Conservation (phyloP, 768 basidiomycete species). For the Russula virescens region DNA sequence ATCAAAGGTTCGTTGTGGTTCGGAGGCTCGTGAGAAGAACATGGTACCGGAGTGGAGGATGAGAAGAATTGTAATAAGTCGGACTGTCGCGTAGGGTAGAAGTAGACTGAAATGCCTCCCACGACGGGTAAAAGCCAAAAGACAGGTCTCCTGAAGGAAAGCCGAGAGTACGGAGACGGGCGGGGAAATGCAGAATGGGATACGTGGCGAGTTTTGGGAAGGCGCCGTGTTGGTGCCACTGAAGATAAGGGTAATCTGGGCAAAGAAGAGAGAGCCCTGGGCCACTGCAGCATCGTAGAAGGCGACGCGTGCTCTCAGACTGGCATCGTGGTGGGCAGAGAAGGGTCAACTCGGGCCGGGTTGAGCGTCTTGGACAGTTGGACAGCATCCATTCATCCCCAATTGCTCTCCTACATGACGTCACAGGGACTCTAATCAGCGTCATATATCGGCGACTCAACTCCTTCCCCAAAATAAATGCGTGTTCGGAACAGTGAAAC, state of each 20-base stretch:
- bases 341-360: background rate
- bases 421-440: background rate
- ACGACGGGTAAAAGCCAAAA: slow-evolving; percentile 55
- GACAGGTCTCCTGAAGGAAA: slow-evolving; percentile 27
- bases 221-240: background rate
- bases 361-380: background rate
- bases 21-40: slow-evolving; percentile 25
- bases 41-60: slow-evolving; percentile 45
- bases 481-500: background rate
- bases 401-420: background rate
- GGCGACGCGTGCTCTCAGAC: too few species aligned
- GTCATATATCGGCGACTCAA: background rate
- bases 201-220: slow-evolving; percentile 27
- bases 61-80: slow-evolving; percentile 46
- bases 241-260: slow-evolving; percentile 27
- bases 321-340: too few species aligned
- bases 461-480: too few species aligned
- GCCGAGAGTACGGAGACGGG: slow-evolving; percentile 30
- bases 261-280: slow-evolving; percentile 26
- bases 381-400: background rate
- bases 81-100: slow-evolving; percentile 40
- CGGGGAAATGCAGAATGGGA: slow-evolving; percentile 32
- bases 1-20: slow-evolving; percentile 36
- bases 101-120: slow-evolving; percentile 49
- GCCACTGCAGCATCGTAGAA: slow-evolving; percentile 27